Evolutionary conservation across 1,284 basidiomycete genomes (phyloP), one percentile per base, ranked within the genome.

Genomic region (Cronartium quercuum): DNA sequence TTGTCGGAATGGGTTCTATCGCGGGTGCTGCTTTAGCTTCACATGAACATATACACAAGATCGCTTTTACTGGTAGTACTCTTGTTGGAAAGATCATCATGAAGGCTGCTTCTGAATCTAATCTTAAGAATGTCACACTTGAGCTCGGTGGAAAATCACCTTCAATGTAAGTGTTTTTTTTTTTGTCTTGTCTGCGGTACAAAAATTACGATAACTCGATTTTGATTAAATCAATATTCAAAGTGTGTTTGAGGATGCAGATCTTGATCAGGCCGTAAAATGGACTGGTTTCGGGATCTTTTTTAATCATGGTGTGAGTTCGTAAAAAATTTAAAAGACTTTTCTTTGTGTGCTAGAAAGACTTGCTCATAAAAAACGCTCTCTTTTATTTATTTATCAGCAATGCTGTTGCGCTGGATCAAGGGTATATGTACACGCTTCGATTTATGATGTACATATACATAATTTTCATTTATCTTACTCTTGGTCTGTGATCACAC

Each of bases 131-230:
- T 87, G 90, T 95, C 66, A 92, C 92, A 4, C 88, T 97, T 79
- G 94, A 97, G 84, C 87, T 97, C 63, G 94, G 94, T 44, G 93
- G 94, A 44, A 97, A 96, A 86, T 90, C 88, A 76, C 91, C 92
- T 29, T 91, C 88, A 81, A 86, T 90, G 70, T 74, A 34, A 37
- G 70, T 74, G 15, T 21, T 51, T 51, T 9, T 51, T 51, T 13
- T 51, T 51, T 51, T 3, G 47, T n/a, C n/a, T n/a, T n/a, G n/a
- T n/a, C n/a, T n/a, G n/a, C n/a, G n/a, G n/a, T n/a, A n/a, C n/a
- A n/a, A n/a, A n/a, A n/a, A n/a, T n/a, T n/a, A n/a, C n/a, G n/a
- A n/a, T n/a, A n/a, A 51, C 15, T 51, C 12, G 10, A 51, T 18
- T n/a, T 51, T 51, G 47, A 51, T 51, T 51, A 12, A 44, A 44